A percentile compares a stretch with the other conserved stretches of the same genome.
phyloP scores from a whole-genome alignment of 768 basidiomycete genomes.

The Leccinellum albellum region DNA sequence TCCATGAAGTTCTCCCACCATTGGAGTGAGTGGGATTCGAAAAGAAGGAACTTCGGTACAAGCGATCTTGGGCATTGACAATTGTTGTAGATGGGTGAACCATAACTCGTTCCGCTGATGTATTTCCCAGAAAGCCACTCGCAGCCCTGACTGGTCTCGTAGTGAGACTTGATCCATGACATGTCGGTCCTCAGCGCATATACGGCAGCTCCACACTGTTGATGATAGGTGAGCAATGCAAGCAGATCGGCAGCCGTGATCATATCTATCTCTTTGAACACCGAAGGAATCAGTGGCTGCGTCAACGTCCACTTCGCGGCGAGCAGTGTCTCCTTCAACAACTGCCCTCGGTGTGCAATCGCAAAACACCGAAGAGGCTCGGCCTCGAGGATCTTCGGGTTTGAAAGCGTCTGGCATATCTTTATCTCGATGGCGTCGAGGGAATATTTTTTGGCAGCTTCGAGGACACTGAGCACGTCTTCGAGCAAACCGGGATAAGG shows the following conservation, averaged over 20 bases:
- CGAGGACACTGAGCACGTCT: not conserved
- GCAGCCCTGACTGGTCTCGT: not conserved
- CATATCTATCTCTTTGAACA: not conserved
- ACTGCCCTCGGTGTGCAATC: not conserved
- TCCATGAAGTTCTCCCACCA: conserved; percentile 26
- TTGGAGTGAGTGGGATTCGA: not conserved
- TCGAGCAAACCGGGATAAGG: not conserved
- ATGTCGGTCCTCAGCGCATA: not conserved
- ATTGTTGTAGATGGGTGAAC: fast-evolving
- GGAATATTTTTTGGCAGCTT: not conserved
- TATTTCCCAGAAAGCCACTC: not conserved
- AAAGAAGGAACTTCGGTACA: not conserved
- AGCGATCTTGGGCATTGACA: not conserved
- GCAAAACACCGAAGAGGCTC: not conserved
- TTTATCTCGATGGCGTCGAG: not conserved
- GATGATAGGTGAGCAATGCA: not conserved
- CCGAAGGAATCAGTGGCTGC: not conserved
- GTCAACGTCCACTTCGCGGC: not conserved
- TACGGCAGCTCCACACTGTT: not conserved
- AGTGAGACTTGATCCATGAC: not conserved
- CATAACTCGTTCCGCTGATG: not conserved
- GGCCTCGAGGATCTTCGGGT: not conserved
- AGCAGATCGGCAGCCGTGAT: not conserved
- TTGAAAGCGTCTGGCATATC: not conserved
- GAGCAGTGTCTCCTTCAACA: not conserved